Percentiles rank a stretch among this genome's conserved stretches.
Conservation (phyloP, 2,329 filamentous ascomycete genomes). For the Botryotinia narcissicola region DNA sequence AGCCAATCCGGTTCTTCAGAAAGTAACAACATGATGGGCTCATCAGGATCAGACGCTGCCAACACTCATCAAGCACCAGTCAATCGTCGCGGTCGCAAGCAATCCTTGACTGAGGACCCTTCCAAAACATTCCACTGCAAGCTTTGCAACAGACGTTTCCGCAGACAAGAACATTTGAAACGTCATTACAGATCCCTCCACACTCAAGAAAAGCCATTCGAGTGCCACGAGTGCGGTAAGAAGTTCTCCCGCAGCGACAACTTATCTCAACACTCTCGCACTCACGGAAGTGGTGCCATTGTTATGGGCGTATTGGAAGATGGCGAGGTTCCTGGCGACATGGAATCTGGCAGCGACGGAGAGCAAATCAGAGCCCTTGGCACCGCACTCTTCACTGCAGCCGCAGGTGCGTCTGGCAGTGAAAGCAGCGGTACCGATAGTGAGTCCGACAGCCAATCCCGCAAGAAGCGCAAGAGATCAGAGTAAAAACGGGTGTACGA, state of each 20-base stretch:
- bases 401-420: slow-evolving; percentile 69
- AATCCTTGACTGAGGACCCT: slow-evolving; percentile 94
- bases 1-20: slow-evolving; percentile 44
- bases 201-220: slow-evolving; percentile 97
- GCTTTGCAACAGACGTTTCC: slow-evolving; percentile 94
- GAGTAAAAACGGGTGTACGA: slow-evolving; percentile 44
- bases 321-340: slow-evolving; percentile 53
- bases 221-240: slow-evolving; percentile 97
- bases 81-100: slow-evolving; percentile 94
- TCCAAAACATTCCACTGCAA: slow-evolving; percentile 98
- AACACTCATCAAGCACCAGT: slow-evolving; percentile 53
- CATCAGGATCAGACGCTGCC: slow-evolving; percentile 41
- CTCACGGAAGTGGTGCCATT: slow-evolving; percentile 85
- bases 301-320: slow-evolving; percentile 86
- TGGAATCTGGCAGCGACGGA: slow-evolving; percentile 44
- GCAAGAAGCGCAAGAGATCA: slow-evolving; percentile 77
- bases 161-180: slow-evolving; percentile 97
- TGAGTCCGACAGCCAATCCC: slow-evolving; percentile 47
- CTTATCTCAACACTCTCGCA: slow-evolving; percentile 91
- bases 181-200: slow-evolving; percentile 97
- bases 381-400: slow-evolving; percentile 78
- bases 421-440: slow-evolving; percentile 53
- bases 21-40: slow-evolving; percentile 43
- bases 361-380: slow-evolving; percentile 69
- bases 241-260: slow-evolving; percentile 99